Conservation (phyloP, 352 stramenopile genomes). For the Pythium sp. region DNA sequence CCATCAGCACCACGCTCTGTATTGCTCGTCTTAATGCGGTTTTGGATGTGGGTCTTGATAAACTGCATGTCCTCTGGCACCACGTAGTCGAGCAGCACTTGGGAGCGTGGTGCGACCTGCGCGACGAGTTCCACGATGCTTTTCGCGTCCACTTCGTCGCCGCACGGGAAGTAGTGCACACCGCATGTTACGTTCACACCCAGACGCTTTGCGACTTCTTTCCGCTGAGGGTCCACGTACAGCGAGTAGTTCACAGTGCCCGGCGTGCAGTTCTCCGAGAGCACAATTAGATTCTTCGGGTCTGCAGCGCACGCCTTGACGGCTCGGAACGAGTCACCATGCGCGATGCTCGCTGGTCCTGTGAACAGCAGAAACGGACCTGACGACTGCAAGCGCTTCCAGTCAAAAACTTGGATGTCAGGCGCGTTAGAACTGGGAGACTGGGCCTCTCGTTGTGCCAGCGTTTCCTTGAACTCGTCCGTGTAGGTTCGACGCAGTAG, state of each 20-base stretch:
- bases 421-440: constrained; percentile 5
- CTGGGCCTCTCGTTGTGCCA: constrained; percentile 25
- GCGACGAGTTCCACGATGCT: constrained; percentile 78
- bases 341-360: constrained; percentile 65
- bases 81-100: constrained; percentile 67
- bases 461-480: constrained; percentile 29
- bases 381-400: constrained; percentile 59
- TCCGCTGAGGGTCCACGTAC: constrained; percentile 72
- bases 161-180: constrained; percentile 82
- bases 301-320: constrained; percentile 63
- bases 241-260: constrained; percentile 82
- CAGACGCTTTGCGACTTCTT: constrained; percentile 66
- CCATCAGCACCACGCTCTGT: neutral
- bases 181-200: constrained; percentile 68
- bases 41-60: constrained; percentile 58
- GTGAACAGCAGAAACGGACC: constrained; percentile 81
- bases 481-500: constrained; percentile 66
- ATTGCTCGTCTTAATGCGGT: constrained; percentile 33
- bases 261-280: constrained; percentile 80
- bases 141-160: constrained; percentile 82
- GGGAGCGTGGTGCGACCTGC: constrained; percentile 52
- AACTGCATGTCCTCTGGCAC: constrained; percentile 61
- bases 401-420: constrained; percentile 55
- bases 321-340: constrained; percentile 65
- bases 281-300: constrained; percentile 79